Base-by-base conservation (phyloP, 2,329 filamentous ascomycete species). In the Harringtonia aguacate region DNA sequence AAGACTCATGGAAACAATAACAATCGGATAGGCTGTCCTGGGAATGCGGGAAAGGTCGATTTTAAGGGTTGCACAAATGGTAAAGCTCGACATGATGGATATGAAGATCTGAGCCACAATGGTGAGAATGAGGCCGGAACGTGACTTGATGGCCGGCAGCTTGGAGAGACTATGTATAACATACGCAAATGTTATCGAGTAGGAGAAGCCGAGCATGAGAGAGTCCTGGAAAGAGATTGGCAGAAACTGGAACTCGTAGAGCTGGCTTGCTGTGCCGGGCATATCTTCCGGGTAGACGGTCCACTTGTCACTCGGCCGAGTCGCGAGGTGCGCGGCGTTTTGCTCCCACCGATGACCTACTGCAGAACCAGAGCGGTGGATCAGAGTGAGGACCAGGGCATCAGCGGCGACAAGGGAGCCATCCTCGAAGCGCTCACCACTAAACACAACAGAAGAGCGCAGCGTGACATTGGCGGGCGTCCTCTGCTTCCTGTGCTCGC, bases 171-270 rank as follows among this genome's bases (percentile, higher is more conserved):
- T 84, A 51, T 75, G 62, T 27, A 82, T 58, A 45, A 88, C 79
- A 56, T 88, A 88, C 8, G 76, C 46, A 1, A 74, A 61, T 38
- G 79, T 79, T 24, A 82, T 60, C 12, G 68, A 61, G 57, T 90
- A 89, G 1, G 81, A 82, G 9, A 79, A 57, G 3, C 72, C 72
- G 17, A 90, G 67, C 33, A 81, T 66, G 21, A 79, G 54, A 40
- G 78, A 75, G 57, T 89, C 85, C 46, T 72, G 68, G 15, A 71
- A 59, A 14, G 83, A 86, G 54, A 89, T 77, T 8, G 84, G 84
- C 27, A 77, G 78, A 56, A 87, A 87, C 47, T 82, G 81, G 56
- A 89, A 89, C 59, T 89, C 81, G 56, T 86, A 88, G 2, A 87
- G 67, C 44, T 79, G 76, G 51, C 72, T 81, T 22, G 64, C 61